Conservation (phyloP, 2,329 filamentous ascomycete genomes). For the Aspergillus phoenicis region DNA sequence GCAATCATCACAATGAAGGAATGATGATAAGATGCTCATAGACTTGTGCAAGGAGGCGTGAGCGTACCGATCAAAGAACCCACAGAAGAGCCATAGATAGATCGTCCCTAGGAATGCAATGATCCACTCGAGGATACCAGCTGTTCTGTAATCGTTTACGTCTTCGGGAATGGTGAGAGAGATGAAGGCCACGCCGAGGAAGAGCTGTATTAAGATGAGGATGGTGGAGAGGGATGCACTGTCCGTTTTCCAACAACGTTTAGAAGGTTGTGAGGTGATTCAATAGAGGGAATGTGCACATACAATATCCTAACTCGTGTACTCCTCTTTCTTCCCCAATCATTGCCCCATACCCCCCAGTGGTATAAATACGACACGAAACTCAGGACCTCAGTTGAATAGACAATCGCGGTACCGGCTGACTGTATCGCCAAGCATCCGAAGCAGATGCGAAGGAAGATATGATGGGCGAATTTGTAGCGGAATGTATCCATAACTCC, state of each 20-base stretch:
- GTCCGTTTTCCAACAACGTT: too few species aligned
- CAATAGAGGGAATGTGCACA: neutral
- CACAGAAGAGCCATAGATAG: conserved; percentile 27
- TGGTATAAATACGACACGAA: conserved; percentile 21
- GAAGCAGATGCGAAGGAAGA: conserved; percentile 25
- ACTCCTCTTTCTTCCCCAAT: conserved; percentile 17
- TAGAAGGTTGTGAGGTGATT: too few species aligned
- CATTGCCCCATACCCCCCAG: conserved; percentile 16
- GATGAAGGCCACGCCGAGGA: conserved; percentile 22
- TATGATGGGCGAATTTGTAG: conserved; percentile 21
- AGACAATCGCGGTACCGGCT: conserved; percentile 25
- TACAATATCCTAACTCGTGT: conserved; percentile 23
- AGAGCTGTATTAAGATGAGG: conserved; percentile 22
- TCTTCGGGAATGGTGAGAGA: conserved; percentile 21
- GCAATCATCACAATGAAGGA: neutral
- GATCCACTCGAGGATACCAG: conserved; percentile 26
- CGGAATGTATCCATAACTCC: conserved; percentile 28
- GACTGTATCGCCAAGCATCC: conserved; percentile 24
- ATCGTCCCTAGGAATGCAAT: conserved; percentile 25
- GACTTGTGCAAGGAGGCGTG: too few species aligned
- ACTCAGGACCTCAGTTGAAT: conserved; percentile 24
- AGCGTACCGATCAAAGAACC: conserved; percentile 24
- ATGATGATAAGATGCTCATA: neutral
- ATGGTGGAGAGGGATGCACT: conserved; percentile 23
- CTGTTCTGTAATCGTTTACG: conserved; percentile 15